Evolutionary conservation across 495 filamentous ascomycete species (phyloP).

Genomic region (Schizothecium vesticola): DNA sequence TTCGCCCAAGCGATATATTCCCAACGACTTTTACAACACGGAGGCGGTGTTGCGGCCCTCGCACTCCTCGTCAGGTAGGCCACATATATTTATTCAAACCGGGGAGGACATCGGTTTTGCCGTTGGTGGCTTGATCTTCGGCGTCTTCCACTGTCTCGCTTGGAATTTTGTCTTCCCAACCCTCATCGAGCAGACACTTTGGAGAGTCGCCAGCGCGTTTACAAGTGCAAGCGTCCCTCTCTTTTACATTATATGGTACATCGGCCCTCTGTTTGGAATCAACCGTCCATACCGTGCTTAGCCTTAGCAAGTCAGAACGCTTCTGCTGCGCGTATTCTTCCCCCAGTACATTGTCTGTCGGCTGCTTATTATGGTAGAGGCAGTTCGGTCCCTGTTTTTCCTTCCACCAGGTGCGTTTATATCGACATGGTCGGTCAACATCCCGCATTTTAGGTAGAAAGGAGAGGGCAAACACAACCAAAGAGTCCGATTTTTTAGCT

Average conservation of each 20-base stretch:
- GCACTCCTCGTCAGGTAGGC: too few species aligned
- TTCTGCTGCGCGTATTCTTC: not conserved
- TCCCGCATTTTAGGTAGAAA: not conserved
- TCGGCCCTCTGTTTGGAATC: not conserved
- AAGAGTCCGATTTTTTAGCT: not conserved
- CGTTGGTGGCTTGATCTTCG: not conserved
- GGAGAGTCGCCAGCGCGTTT: not conserved
- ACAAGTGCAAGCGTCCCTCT: not conserved
- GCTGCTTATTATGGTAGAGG: not conserved
- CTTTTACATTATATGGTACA: not conserved
- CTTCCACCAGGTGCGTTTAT: not conserved
- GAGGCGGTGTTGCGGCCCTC: not conserved
- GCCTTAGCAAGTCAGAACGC: not conserved
- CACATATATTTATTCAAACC: too few species aligned
- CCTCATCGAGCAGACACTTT: not conserved
- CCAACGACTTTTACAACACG: not conserved
- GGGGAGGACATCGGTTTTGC: not conserved
- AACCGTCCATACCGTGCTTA: not conserved
- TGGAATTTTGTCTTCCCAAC: not conserved
- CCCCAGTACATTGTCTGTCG: not conserved
- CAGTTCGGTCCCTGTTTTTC: not conserved
- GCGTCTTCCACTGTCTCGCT: not conserved
- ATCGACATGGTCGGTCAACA: conserved; percentile 1
- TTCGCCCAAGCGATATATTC: not conserved
- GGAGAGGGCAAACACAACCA: too few species aligned